These are phyloP conservation scores for Aspergillus fijiensis DNA, from an alignment of 2,329 filamentous ascomycete species.

Conservation along the genomic window DNA sequence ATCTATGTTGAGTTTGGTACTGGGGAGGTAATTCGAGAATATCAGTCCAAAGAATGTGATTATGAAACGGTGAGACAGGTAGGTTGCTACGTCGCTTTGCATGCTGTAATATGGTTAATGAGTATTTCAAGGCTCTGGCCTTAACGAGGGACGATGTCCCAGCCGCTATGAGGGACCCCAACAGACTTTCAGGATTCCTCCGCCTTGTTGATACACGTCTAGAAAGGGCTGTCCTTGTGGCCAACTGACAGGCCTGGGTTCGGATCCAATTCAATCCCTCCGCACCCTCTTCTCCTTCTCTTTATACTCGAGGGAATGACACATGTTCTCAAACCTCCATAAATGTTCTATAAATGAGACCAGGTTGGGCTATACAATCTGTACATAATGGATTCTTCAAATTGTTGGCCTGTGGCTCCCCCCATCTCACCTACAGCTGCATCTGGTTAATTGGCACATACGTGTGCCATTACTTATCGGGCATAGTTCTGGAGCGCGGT, in stretches of 20 bases:
- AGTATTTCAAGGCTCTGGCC: constrained; percentile 46
- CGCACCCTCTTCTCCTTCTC: background rate
- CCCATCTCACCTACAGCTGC: no score
- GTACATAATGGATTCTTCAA: no score
- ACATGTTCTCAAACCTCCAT: no score
- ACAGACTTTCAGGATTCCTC: constrained; percentile 68
- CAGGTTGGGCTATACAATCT: no score
- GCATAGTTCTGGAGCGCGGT: no score
- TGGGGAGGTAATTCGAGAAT: constrained; percentile 80
- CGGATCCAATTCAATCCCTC: background rate
- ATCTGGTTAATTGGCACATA: no score
- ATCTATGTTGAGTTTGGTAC: constrained; percentile 86
- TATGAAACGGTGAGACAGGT: constrained; percentile 76
- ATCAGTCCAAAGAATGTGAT: constrained; percentile 78
- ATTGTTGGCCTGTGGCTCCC: no score
- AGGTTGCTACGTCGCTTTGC: constrained; percentile 38
- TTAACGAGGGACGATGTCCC: constrained; percentile 70
- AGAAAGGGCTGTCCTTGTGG: constrained; percentile 52
- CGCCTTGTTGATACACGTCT: constrained; percentile 67
- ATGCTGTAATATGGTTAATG: background rate
- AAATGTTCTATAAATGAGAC: no score
- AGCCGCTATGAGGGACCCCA: constrained; percentile 75
- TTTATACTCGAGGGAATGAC: no score
- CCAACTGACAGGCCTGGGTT: background rate
- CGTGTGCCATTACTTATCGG: no score